Evolutionary conservation across 495 filamentous ascomycete genomes (phyloP).

Genomic region (Penicillium macrosclerotiorum): DNA sequence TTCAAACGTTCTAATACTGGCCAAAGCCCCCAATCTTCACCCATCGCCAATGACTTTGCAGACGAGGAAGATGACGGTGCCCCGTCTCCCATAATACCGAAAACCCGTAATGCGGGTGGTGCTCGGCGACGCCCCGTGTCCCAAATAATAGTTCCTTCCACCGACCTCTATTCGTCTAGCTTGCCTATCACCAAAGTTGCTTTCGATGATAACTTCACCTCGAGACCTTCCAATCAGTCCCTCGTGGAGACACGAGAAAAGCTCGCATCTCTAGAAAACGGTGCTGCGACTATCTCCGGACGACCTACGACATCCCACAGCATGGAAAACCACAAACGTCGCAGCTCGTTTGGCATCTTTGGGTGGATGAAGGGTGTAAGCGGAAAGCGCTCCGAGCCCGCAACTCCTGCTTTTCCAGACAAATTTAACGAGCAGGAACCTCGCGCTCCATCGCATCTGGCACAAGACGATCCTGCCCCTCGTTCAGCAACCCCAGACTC

Average conservation of each 20-base stretch:
- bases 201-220: constrained; percentile 1
- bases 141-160: constrained; percentile 19
- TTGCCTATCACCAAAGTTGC: constrained; percentile 6
- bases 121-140: constrained; percentile 14
- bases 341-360: constrained; percentile 41
- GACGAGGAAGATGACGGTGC: constrained; percentile 34
- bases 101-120: constrained; percentile 21
- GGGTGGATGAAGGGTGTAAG: constrained; percentile 45
- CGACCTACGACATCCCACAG: constrained; percentile 32
- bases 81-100: constrained; percentile 38
- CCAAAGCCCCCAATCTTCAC: constrained; percentile 29
- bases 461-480: constrained; percentile 6
- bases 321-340: constrained; percentile 34
- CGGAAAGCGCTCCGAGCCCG: constrained; percentile 24
- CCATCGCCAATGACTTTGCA: constrained; percentile 18
- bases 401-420: constrained; percentile 11
- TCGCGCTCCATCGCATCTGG: constrained; percentile 11
- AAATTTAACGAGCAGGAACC: constrained; percentile 20
- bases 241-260: constrained; percentile 20
- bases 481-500: constrained; percentile 18
- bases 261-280: background rate
- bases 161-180: constrained; percentile 10
- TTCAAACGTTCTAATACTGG: constrained; percentile 29
- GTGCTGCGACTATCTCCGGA: constrained; percentile 19
- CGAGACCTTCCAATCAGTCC: constrained; percentile 27